Evolutionary conservation across 2,329 filamentous ascomycete genomes (phyloP).

Genomic region (Ceratocystis colombiana): DNA sequence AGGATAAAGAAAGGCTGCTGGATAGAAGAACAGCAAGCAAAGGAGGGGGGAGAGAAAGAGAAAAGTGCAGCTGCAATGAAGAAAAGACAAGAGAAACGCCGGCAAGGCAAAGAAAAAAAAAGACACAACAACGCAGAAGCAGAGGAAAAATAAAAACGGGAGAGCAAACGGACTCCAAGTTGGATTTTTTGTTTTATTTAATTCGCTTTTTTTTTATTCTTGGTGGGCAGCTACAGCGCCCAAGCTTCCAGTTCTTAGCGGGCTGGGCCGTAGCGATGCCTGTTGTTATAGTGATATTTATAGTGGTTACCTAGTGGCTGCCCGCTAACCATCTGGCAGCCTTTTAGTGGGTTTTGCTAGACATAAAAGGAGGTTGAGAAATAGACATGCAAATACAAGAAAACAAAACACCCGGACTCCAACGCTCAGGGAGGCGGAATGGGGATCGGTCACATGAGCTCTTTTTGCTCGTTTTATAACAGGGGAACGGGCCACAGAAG

Average conservation of each 20-base stretch:
- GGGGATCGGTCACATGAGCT: conserved; percentile 2
- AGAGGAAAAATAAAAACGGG: conserved; percentile 16
- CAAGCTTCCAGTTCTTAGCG: not conserved
- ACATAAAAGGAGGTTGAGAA: not conserved
- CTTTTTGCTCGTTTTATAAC: not conserved
- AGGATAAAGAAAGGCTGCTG: not conserved
- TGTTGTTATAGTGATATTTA: not conserved
- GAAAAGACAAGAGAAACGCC: conserved; percentile 4
- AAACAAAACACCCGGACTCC: conserved; percentile 7
- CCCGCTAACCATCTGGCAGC: not conserved
- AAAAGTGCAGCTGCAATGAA: not conserved
- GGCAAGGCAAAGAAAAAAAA: conserved; percentile 10
- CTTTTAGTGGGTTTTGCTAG: not conserved
- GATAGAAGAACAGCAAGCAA: not conserved
- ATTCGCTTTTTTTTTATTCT: not conserved
- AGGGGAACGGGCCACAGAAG: not conserved
- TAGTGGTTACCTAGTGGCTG: not conserved
- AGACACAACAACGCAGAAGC: conserved; percentile 15
- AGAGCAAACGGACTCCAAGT: conserved; percentile 13
- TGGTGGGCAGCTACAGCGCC: not conserved
- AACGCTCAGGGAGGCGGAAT: not conserved
- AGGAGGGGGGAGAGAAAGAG: not conserved
- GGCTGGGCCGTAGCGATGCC: not conserved
- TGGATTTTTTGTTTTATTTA: conserved; percentile 12
- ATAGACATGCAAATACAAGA: not conserved